Evolutionary conservation across 2,329 filamentous ascomycete genomes (phyloP), one percentile per base, ranked within the genome.

Genomic region (Fusarium annulatum): DNA sequence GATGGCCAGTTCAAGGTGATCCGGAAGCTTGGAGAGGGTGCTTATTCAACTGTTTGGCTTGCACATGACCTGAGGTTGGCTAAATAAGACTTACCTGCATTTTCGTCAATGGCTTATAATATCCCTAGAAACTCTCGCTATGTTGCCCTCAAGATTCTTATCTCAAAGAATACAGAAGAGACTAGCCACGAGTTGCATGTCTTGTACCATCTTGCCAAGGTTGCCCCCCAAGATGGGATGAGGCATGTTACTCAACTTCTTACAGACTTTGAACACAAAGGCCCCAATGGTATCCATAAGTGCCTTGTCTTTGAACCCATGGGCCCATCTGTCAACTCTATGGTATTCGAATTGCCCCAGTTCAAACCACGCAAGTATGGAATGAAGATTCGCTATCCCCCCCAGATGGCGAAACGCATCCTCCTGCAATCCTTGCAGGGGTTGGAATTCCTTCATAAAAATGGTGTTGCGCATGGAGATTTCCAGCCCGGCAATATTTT

Each of bases 21-120:
- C 42, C 80, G 84, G 53, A 87, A 87, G 73, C 77, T 87, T 39
- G 85, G 85, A 43, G 83, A 80, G 41, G 85, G 86, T 33, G 81
- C 81, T 7, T 85, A 77, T 69, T 85, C 84, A 6, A 87, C 85
- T 1, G 84, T 86, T 26, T 87, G 85, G 86, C 80, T 86, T 46
- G 85, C 82, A 30, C 75, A 58, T 42, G 81, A 84, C 10, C 10
- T 28, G 0, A 60, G 4, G 78, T 81, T n/a, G 73, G 80, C 48
- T 74, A 75, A 23, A 38, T 15, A 5, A 12, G 9, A 15, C 34
- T 10, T 18, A 2, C 10, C 10, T 5, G 1, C 2, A 1, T 19
- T 14, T 1, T 9, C 3, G 18, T 23, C 33, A 7, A 12, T 34
- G 1, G 43, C 15, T 75, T 59, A 73, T 26, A 1, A 9, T 15